Conservation (phyloP, 345 rosid genomes). For the Eucalyptus pauciflora region DNA sequence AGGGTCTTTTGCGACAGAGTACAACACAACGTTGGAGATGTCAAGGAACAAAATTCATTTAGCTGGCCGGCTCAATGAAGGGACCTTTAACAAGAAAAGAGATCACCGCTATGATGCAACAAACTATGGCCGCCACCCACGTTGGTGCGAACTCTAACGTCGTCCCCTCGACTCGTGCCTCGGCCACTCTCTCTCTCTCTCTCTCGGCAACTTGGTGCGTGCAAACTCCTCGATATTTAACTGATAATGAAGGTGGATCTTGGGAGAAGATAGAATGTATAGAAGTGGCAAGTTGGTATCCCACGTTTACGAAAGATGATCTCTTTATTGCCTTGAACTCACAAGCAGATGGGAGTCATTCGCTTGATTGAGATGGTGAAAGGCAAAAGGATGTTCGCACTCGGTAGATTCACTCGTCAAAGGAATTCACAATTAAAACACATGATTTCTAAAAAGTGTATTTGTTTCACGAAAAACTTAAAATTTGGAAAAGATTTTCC, state of each 20-base stretch:
- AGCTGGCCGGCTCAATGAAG: conserved; percentile 44
- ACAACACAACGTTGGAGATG: background rate
- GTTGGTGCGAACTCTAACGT: conserved; percentile 65
- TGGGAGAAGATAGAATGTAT: background rate
- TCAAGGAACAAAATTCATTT: background rate
- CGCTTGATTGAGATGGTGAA: background rate
- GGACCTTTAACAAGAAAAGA: conserved; percentile 53
- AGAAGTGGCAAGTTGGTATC: background rate
- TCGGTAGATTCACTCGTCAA: background rate
- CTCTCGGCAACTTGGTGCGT: background rate
- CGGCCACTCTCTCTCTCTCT: conserved; percentile 9
- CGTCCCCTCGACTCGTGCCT: conserved; percentile 24
- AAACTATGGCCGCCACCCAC: conserved; percentile 78
- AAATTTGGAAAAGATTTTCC: too few relatives aligned
- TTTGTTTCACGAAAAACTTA: too few relatives aligned
- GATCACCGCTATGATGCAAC: conserved; percentile 50
- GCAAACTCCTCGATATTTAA: too few relatives aligned
- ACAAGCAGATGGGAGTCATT: background rate
- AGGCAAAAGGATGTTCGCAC: background rate
- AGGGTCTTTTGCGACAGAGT: too few relatives aligned
- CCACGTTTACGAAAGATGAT: background rate
- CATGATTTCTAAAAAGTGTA: too few relatives aligned
- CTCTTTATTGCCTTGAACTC: background rate
- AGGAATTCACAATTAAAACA: background rate
- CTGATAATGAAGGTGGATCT: background rate